Conservation (phyloP, 805 yeast species). For the Pichia manshurica region DNA sequence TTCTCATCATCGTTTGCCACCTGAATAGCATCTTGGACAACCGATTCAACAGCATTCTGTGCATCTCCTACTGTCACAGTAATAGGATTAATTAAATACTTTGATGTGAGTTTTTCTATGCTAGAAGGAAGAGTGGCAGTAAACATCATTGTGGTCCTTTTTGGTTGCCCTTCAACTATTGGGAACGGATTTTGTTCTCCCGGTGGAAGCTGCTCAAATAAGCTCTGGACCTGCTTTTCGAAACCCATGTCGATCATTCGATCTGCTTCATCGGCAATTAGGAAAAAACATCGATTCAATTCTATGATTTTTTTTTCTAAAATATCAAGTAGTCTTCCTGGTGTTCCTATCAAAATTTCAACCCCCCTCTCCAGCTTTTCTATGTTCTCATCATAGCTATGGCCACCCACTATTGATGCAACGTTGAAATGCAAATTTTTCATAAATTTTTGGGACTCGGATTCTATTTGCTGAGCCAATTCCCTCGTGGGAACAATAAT, state of each 20-base stretch:
- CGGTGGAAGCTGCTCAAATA: constrained; percentile 51
- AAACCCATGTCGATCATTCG: constrained; percentile 94
- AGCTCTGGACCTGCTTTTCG: constrained; percentile 66
- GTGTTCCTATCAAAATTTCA: constrained; percentile 86
- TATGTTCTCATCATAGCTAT: constrained; percentile 62
- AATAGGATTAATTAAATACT: constrained; percentile 57
- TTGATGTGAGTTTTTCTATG: constrained; percentile 60
- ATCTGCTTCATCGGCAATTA: constrained; percentile 92
- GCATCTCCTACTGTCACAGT: constrained; percentile 62
- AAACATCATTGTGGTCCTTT: constrained; percentile 79
- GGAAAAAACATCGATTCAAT: constrained; percentile 54
- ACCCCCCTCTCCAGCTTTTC: constrained; percentile 55
- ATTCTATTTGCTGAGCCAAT: constrained; percentile 79
- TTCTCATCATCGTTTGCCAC: constrained; percentile 37
- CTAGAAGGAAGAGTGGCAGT: constrained; percentile 87
- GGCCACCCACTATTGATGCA: constrained; percentile 84
- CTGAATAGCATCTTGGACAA: constrained; percentile 63
- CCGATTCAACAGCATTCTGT: constrained; percentile 60
- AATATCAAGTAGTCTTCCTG: constrained; percentile 84
- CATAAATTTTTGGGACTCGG: constrained; percentile 42
- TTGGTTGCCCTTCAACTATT: constrained; percentile 20
- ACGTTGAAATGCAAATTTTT: constrained; percentile 37
- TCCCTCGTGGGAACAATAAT: constrained; percentile 92
- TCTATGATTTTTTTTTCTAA: constrained; percentile 60
- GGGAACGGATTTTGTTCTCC: constrained; percentile 37